Base-by-base conservation (phyloP, 805 yeast genomes). In the Wickerhamiella spandovensis region DNA sequence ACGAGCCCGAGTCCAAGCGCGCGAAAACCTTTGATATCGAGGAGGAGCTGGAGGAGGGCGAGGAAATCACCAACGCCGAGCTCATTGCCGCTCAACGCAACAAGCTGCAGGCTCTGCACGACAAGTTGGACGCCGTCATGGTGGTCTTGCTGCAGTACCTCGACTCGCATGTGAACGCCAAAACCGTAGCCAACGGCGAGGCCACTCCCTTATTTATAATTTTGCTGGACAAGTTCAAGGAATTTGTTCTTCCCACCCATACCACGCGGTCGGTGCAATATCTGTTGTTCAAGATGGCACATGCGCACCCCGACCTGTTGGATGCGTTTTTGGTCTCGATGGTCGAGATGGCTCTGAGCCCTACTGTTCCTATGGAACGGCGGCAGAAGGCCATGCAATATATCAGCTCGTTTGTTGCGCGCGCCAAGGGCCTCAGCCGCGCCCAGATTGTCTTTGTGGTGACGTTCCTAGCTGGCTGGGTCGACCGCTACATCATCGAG, bases 371-470 rank as follows among this genome's bases (percentile, higher is more conserved):
- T 23, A 68, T 79, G 37, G 90, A 85, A 50, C 82, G 79, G 56
- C 76, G 95, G 57, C 78, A 87, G 56, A 89, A 89, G 69, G 84
- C 96, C 2, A 76, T 89, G 75, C 97, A 92, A 66, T 90, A 92
- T 63, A 73, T 90, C 50, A 81, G 95, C 1, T 86, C 96, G 2
- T 90, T 81, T 61, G 78, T 90, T 52, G 92, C 97, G 1, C 75
- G 98, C 50, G 95, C 95, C 10, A 78, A 79, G 55, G 76, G 77
- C 42, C 70, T 90, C 25, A 71, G 84, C 1, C 76, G 77, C 48
- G 72, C 77, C 38, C 97, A 90, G 65, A 73, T 92, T 20, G 73
- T 82, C 7, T 84, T 84, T 64, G 89, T 92, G 15, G 77, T 86
- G n/a, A 77, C 85, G 52, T 86, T 85, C 62, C 70, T 90, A 42